Evolutionary conservation across 163 green algal species (phyloP), one percentile per base, ranked within the genome.

Genomic region (Coccomyxa subellipsoidea): DNA sequence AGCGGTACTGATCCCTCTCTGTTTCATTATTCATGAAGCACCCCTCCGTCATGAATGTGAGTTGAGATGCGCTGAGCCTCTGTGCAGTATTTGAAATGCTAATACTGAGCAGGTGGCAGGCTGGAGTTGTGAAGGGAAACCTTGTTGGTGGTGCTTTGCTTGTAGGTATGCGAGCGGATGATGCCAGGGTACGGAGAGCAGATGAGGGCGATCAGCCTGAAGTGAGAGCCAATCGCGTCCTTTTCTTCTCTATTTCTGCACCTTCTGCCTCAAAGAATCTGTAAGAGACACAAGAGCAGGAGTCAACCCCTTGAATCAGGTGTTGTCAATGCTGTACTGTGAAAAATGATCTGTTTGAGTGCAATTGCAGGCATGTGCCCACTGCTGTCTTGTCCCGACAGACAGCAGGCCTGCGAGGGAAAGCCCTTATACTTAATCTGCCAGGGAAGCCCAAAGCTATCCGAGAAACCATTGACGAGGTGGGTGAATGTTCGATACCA

Each of bases 381-480:
- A 98, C 95, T 39, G 95, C 95, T 4, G 93, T 98, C 37, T 89
- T 98, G 53, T 98, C 94, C 4, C 84, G 95, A 7, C 95, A 98
- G 85, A 98, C 95, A 70, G 95, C 95, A 59, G 95, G 95, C 23
- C 86, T 98, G 35, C 87, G 95, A 0, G 93, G 92, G 10, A 92
- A 91, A 69, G 82, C 89, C 0, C 88, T 98, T 10, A 91, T 98
- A 78, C 89, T 98, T 59, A 98, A 98, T 87, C 85, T 98, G 38
- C 95, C 95, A 21, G 94, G 95, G 29, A 97, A 97, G 81, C 95
- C 95, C 36, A 97, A 97, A 84, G 93, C 93, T 32, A 98, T 98
- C 40, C 83, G 95, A 1, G 94, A 98, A 80, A 98, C 94, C 0
- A 94, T 98, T 78, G 95, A 98, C 81, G 95, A 97, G 88, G 87